phyloP scores from a whole-genome alignment of 371 early-diverging fungal species.

The Apophysomyces trapeziformis region DNA sequence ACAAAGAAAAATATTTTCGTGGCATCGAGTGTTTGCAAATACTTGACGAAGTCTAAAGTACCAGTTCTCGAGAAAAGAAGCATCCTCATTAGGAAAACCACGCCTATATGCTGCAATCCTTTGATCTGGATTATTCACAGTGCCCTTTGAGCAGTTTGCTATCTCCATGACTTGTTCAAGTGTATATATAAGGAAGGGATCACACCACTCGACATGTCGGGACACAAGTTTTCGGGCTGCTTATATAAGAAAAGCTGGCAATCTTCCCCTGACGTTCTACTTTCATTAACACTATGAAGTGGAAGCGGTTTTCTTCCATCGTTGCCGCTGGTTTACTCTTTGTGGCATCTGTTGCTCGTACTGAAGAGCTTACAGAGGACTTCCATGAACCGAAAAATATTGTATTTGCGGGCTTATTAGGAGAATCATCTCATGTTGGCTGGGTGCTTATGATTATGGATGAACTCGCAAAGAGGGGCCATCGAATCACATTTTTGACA shows the following conservation, averaged over 20 bases:
- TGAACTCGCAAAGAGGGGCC: constrained; percentile 14
- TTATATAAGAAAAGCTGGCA: not conserved
- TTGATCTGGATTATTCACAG: too few relatives aligned
- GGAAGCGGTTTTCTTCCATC: not conserved
- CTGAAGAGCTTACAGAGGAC: not conserved
- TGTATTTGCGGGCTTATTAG: not conserved
- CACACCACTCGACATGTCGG: too few relatives aligned
- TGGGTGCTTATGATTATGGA: constrained; percentile 15
- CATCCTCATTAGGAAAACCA: too few relatives aligned
- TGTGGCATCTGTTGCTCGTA: not conserved
- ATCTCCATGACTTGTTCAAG: too few relatives aligned
- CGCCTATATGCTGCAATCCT: too few relatives aligned
- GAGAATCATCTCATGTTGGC: constrained; percentile 19
- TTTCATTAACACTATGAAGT: not conserved
- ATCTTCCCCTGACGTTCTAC: not conserved
- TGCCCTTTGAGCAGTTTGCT: too few relatives aligned
- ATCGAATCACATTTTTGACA: constrained; percentile 13
- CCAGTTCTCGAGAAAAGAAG: too few relatives aligned
- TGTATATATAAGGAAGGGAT: too few relatives aligned
- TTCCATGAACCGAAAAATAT: constrained; percentile 16
- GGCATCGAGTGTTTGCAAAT: too few relatives aligned
- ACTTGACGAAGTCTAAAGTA: too few relatives aligned
- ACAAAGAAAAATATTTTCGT: too few relatives aligned
- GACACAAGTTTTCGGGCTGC: too few relatives aligned
- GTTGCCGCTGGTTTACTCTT: not conserved